These are phyloP conservation scores for Quercus alba DNA, from an alignment of 306 rosid genomes.

Conservation along the genomic window DNA sequence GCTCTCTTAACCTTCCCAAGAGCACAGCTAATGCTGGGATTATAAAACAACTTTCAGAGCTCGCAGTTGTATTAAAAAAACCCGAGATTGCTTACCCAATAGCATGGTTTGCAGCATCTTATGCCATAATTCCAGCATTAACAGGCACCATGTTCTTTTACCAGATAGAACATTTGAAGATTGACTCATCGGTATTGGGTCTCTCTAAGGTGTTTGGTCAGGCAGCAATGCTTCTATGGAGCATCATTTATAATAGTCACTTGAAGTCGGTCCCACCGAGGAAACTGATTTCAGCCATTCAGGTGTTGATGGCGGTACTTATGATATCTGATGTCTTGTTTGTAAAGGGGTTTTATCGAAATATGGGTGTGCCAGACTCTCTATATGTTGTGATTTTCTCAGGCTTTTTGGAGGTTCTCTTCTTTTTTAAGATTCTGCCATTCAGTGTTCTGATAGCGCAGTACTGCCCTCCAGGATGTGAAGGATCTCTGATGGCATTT, in stretches of 20 bases:
- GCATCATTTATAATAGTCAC: conserved; percentile 53
- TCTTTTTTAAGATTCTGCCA: conserved; percentile 77
- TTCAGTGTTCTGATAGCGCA: conserved; percentile 70
- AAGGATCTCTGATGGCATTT: conserved; percentile 93
- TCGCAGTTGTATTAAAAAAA: conserved; percentile 47
- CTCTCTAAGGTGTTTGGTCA: conserved; percentile 90
- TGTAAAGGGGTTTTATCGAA: conserved; percentile 56
- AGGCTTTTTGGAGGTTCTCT: conserved; percentile 71
- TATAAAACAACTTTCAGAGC: conserved; percentile 57
- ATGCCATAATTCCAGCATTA: conserved; percentile 72
- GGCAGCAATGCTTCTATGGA: conserved; percentile 81
- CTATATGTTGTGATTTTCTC: conserved; percentile 72
- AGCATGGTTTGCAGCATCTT: conserved; percentile 84
- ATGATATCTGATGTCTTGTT: conserved; percentile 88
- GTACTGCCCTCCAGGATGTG: conserved; percentile 85
- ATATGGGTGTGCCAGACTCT: conserved; percentile 66
- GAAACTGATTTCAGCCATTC: conserved; percentile 69
- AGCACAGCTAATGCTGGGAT: conserved; percentile 47
- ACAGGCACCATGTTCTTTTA: conserved; percentile 97
- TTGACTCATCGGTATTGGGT: conserved; percentile 66
- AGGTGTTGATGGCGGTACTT: conserved; percentile 55
- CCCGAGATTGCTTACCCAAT: conserved; percentile 69
- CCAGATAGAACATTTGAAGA: conserved; percentile 68
- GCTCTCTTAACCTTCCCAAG: conserved; percentile 64
- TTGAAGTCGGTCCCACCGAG: conserved; percentile 63